Conservation (phyloP, 306 rosid genomes). For the Vigna hirtella region DNA sequence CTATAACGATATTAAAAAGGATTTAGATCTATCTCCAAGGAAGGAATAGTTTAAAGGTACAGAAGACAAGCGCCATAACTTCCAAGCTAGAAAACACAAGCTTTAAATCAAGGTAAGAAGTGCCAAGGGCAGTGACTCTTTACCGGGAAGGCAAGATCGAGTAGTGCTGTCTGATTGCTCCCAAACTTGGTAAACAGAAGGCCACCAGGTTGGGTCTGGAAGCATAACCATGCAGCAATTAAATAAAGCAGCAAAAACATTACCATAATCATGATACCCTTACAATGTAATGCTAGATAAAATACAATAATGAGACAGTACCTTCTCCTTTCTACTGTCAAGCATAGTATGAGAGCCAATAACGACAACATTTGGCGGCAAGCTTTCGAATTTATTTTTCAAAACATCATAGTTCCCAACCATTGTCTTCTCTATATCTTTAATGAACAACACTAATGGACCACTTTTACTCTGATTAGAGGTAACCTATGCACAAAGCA, state of each 20-base stretch:
- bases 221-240: conserved; percentile 32
- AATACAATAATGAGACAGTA: conserved; percentile 45
- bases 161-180: conserved; percentile 90
- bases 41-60: conserved; percentile 16
- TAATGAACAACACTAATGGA: conserved; percentile 78
- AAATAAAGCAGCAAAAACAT: conserved; percentile 31
- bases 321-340: conserved; percentile 96
- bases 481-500: conserved; percentile 59
- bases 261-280: conserved; percentile 18
- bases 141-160: conserved; percentile 99
- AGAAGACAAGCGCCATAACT: background rate
- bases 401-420: conserved; percentile 73
- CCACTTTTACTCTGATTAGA: conserved; percentile 67
- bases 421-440: conserved; percentile 90
- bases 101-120: conserved; percentile 21
- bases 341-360: conserved; percentile 87
- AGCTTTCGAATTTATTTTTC: conserved; percentile 74
- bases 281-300: conserved; percentile 26
- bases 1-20: background rate
- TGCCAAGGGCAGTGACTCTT: conserved; percentile 20
- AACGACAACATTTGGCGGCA: conserved; percentile 82
- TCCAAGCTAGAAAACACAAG: conserved; percentile 29
- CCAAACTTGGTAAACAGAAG: conserved; percentile 94
- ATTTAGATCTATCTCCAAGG: conserved; percentile 29
- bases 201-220: conserved; percentile 91